These are phyloP conservation scores for Boletus pseudo-olivaceus DNA, from an alignment of 768 basidiomycete species.

Conservation along the genomic window DNA sequence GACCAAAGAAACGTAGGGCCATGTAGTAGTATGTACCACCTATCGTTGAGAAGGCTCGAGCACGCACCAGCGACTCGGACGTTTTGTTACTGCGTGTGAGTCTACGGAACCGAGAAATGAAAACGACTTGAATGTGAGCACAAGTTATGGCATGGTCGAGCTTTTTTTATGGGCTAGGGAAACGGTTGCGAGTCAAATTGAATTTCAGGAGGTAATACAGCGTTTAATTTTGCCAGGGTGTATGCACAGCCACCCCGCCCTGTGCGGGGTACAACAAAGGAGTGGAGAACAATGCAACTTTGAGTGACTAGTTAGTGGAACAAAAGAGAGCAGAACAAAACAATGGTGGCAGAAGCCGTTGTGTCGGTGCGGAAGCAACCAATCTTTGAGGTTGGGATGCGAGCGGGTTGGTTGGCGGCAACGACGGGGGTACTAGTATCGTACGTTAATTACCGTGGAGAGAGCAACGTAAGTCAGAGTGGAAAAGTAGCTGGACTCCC, in stretches of 20 bases:
- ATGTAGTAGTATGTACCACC: too few relatives aligned
- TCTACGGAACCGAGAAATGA: neutral
- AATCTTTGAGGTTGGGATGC: neutral
- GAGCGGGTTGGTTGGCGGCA: neutral
- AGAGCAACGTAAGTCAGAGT: neutral
- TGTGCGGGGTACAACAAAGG: constrained; percentile 14
- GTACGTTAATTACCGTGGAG: neutral
- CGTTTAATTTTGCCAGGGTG: neutral
- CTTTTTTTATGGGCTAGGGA: neutral
- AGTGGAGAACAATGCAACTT: constrained; percentile 20
- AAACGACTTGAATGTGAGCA: neutral
- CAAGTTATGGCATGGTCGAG: constrained; percentile 4
- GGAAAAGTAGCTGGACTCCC: neutral
- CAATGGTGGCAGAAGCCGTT: neutral
- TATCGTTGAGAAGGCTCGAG: too few relatives aligned
- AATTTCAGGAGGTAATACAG: too few relatives aligned
- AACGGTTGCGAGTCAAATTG: neutral
- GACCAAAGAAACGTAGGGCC: too few relatives aligned
- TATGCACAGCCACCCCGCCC: constrained; percentile 10
- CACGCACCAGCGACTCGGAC: too few relatives aligned
- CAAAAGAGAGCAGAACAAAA: constrained; percentile 5
- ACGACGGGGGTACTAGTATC: neutral
- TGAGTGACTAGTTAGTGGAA: constrained; percentile 15
- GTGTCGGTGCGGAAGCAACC: neutral
- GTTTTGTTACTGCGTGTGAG: neutral